phyloP scores from a whole-genome alignment of 768 basidiomycete genomes.

The Suillus decipiens region DNA sequence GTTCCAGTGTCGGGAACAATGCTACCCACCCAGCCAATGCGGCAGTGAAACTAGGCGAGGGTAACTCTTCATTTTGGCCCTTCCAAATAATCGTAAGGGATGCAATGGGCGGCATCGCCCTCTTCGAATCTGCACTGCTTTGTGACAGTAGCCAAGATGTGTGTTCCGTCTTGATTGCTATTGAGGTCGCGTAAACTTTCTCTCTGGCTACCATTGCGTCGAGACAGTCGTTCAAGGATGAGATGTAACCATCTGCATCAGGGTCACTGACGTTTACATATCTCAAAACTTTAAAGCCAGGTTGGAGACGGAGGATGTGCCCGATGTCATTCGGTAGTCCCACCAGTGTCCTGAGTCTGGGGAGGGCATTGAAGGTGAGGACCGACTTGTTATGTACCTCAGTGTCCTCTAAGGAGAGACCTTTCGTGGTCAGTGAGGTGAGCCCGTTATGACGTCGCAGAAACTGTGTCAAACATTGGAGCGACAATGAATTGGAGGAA shows the following conservation, averaged over 20 bases:
- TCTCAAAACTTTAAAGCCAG: background rate
- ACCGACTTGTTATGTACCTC: background rate
- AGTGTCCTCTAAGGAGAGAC: background rate
- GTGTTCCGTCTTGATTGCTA: constrained; percentile 6
- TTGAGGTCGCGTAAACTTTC: constrained; percentile 3
- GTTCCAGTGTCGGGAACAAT: constrained; percentile 3
- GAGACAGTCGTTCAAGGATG: constrained; percentile 7
- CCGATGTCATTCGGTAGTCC: constrained; percentile 5
- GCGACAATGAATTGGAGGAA: constrained; percentile 4
- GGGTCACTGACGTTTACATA: background rate
- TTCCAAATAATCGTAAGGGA: constrained; percentile 4
- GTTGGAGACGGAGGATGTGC: constrained; percentile 5
- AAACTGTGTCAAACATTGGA: constrained; percentile 3
- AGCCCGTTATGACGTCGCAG: constrained; percentile 3
- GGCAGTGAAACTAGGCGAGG: constrained; percentile 1
- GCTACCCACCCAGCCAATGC: constrained; percentile 3
- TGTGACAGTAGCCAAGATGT: constrained; percentile 6
- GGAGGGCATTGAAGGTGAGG: background rate
- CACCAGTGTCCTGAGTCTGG: constrained; percentile 1
- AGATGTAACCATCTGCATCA: constrained; percentile 6
- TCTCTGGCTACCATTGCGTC: constrained; percentile 3
- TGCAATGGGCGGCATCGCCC: background rate
- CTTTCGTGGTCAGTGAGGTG: constrained; percentile 4
- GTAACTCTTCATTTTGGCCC: constrained; percentile 3
- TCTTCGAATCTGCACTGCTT: background rate